phyloP scores from a whole-genome alignment of 768 basidiomycete genomes.

The Podaxis sp. region DNA sequence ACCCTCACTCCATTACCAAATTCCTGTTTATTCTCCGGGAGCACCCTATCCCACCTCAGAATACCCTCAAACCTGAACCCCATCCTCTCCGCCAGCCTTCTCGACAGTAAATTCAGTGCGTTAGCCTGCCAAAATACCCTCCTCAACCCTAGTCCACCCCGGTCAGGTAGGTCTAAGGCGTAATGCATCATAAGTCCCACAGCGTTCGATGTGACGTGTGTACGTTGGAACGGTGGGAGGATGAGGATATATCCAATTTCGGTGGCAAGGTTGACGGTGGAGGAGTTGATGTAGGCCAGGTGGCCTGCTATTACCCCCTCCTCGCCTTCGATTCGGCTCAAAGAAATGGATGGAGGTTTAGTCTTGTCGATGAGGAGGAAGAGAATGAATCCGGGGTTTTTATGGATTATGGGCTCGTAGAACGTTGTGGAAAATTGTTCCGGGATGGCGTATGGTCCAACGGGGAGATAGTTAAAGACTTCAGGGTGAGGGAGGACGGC shows the following conservation, averaged over 20 bases:
- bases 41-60: conserved; percentile 53
- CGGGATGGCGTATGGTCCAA: conserved; percentile 43
- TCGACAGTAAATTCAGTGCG: conserved; percentile 44
- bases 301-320: conserved; percentile 47
- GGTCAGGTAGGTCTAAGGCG: conserved; percentile 38
- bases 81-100: conserved; percentile 53
- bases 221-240: conserved; percentile 59
- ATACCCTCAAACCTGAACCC: conserved; percentile 59
- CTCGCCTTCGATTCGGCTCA: background rate
- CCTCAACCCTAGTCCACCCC: conserved; percentile 51
- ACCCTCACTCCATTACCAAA: conserved; percentile 33
- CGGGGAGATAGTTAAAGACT: conserved; percentile 48
- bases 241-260: conserved; percentile 60
- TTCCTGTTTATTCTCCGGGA: conserved; percentile 38
- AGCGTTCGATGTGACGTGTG: conserved; percentile 59
- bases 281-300: conserved; percentile 50
- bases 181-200: conserved; percentile 51
- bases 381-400: conserved; percentile 36
- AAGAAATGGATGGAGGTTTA: conserved; percentile 17
- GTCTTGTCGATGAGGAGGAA: conserved; percentile 59
- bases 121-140: conserved; percentile 65
- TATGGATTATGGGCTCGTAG: conserved; percentile 34
- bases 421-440: conserved; percentile 35
- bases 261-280: conserved; percentile 37
- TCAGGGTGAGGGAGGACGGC: conserved; percentile 34